Evolutionary conservation across 2,329 filamentous ascomycete species (phyloP).

Genomic region (Orbilia javanica): DNA sequence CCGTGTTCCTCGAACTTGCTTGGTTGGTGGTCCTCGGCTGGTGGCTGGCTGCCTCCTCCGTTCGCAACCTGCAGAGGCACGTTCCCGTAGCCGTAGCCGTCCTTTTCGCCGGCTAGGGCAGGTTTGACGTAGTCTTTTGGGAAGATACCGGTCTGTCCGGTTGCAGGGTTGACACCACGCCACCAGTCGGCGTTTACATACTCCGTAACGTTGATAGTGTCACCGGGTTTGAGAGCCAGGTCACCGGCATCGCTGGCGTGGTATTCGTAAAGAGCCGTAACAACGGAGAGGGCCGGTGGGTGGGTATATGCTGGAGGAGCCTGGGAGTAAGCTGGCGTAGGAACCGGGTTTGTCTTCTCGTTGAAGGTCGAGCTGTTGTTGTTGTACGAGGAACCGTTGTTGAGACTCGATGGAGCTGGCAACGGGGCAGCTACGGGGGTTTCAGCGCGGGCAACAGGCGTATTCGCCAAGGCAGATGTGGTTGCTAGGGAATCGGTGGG

Average conservation of each 20-base stretch:
- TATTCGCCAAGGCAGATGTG: constrained; percentile 22
- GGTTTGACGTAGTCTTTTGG: constrained; percentile 87
- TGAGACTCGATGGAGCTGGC: constrained; percentile 4
- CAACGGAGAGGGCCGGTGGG: constrained; percentile 76
- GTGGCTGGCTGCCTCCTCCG: constrained; percentile 70
- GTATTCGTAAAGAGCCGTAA: constrained; percentile 87
- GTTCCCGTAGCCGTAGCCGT: constrained; percentile 62
- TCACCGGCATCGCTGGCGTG: constrained; percentile 83
- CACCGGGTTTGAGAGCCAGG: constrained; percentile 82
- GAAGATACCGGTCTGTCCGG: constrained; percentile 90
- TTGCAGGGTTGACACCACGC: constrained; percentile 87
- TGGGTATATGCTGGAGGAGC: constrained; percentile 70
- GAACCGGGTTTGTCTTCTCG: constrained; percentile 41
- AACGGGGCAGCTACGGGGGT: constrained; percentile 17
- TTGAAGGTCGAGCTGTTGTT: constrained; percentile 24
- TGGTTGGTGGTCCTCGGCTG: constrained; percentile 67
- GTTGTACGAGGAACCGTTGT: not conserved
- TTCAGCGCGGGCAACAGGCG: constrained; percentile 7
- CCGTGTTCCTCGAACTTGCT: constrained; percentile 80
- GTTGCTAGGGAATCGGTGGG: constrained; percentile 15
- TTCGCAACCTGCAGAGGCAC: constrained; percentile 60
- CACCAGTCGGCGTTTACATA: constrained; percentile 99
- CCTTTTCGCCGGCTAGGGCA: constrained; percentile 69
- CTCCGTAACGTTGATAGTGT: constrained; percentile 82
- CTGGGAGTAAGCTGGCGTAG: constrained; percentile 29